Conservation (phyloP, 768 basidiomycete species). For the Lentinula detonsa region DNA sequence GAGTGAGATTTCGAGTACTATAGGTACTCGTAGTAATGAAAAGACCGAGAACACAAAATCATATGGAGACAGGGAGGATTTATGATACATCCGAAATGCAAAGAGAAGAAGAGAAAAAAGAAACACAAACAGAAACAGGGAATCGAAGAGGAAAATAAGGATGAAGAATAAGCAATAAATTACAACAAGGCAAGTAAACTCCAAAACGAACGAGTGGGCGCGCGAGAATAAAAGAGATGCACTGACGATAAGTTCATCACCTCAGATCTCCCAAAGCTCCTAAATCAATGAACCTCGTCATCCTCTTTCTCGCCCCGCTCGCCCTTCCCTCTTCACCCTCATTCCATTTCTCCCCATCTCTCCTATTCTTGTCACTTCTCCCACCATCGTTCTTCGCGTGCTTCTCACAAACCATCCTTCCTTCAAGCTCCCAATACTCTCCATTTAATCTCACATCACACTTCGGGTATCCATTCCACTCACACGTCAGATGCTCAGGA, state of each 20-base stretch:
- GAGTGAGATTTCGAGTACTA: not conserved
- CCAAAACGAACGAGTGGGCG: not conserved
- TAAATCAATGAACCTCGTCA: constrained; percentile 9
- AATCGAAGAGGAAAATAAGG: not conserved
- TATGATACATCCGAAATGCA: not conserved
- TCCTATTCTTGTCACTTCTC: constrained; percentile 16
- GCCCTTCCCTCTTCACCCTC: not conserved
- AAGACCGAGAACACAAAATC: not conserved
- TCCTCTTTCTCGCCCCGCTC: constrained; percentile 9
- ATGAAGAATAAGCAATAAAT: constrained; percentile 2
- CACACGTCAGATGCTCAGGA: constrained; percentile 84
- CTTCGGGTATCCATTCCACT: constrained; percentile 42
- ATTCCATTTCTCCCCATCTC: constrained; percentile 1
- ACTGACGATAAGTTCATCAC: not conserved
- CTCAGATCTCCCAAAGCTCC: not conserved
- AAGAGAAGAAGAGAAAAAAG: not conserved
- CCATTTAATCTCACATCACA: constrained; percentile 50
- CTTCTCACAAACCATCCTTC: constrained; percentile 79
- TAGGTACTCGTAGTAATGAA: not conserved
- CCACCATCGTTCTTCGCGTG: constrained; percentile 41
- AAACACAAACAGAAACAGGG: no score
- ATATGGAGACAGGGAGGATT: not conserved
- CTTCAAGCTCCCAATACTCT: constrained; percentile 90
- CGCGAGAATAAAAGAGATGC: not conserved
- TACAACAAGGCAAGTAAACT: constrained; percentile 1